A percentile compares a stretch with the other conserved stretches of the same genome.
phyloP scores from a whole-genome alignment of 169 alveolate genomes.

The Babesia ovis region DNA sequence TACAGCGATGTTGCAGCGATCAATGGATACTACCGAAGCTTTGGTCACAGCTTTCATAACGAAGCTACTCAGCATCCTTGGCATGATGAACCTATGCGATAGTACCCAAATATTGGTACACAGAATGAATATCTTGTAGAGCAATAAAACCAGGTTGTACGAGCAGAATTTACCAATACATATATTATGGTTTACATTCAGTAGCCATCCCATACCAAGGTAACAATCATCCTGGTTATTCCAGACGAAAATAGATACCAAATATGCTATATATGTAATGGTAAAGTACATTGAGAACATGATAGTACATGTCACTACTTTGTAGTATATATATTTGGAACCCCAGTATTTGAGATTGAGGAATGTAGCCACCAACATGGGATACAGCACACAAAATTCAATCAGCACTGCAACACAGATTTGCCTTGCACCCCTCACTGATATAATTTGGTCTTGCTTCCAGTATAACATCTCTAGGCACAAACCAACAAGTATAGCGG shows the following conservation, averaged over 20 bases:
- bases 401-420: background rate
- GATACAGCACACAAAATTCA: background rate
- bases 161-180: background rate
- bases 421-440: background rate
- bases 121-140: background rate
- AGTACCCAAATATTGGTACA: slow-evolving; percentile 1
- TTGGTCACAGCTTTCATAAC: slow-evolving; percentile 14
- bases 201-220: background rate
- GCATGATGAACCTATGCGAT: background rate
- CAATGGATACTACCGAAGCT: slow-evolving; percentile 17
- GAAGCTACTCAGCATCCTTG: slow-evolving; percentile 5
- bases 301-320: background rate
- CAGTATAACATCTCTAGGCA: background rate
- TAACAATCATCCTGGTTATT: background rate
- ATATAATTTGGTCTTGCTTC: background rate
- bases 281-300: background rate
- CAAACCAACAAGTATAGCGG: background rate
- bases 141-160: background rate
- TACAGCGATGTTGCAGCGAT: slow-evolving; percentile 19
- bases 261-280: background rate
- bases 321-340: background rate
- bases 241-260: background rate
- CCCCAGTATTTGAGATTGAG: background rate
- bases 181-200: background rate
- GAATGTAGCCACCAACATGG: background rate